These are phyloP conservation scores for Pichia deserticola DNA, from an alignment of 805 yeast species.

Conservation along the genomic window DNA sequence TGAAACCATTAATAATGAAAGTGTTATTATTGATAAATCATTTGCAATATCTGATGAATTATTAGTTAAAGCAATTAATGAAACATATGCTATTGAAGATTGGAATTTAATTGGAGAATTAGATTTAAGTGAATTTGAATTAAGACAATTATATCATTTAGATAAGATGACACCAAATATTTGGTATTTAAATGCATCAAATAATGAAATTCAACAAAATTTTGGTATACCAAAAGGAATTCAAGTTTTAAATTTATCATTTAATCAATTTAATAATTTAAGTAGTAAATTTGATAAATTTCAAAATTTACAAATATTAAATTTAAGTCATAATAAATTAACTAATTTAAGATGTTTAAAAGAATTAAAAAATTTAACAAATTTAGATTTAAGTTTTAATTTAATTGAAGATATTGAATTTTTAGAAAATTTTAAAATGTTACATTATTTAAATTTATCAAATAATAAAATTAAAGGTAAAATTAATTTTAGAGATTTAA, in stretches of 20 bases:
- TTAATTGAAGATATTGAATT: slow-evolving; percentile 31
- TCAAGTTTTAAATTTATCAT: slow-evolving; percentile 32
- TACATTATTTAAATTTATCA: slow-evolving; percentile 34
- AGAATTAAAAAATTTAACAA: slow-evolving; percentile 35
- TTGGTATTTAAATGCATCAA: slow-evolving; percentile 31
- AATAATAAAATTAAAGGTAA: slow-evolving; percentile 34
- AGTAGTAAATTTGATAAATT: slow-evolving; percentile 33
- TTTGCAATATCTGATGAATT: slow-evolving; percentile 40
- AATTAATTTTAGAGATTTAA: slow-evolving; percentile 30
- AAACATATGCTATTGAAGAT: slow-evolving; percentile 31
- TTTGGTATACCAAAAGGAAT: slow-evolving; percentile 39
- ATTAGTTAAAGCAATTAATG: slow-evolving; percentile 40
- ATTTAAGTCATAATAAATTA: slow-evolving; percentile 33
- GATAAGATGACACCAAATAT: slow-evolving; percentile 39
- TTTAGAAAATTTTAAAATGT: slow-evolving; percentile 31
- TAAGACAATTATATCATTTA: slow-evolving; percentile 38
- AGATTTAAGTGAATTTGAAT: slow-evolving; percentile 27
- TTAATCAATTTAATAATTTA: slow-evolving; percentile 34
- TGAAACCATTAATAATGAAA: neutral
- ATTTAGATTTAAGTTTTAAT: slow-evolving; percentile 34
- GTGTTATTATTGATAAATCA: slow-evolving; percentile 28
- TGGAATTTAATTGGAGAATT: slow-evolving; percentile 38
- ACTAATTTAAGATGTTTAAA: slow-evolving; percentile 31
- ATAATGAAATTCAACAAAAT: slow-evolving; percentile 35
- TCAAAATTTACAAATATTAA: slow-evolving; percentile 35